Conservation (phyloP, 306 rosid species). For the Gynostemma pentaphyllum region DNA sequence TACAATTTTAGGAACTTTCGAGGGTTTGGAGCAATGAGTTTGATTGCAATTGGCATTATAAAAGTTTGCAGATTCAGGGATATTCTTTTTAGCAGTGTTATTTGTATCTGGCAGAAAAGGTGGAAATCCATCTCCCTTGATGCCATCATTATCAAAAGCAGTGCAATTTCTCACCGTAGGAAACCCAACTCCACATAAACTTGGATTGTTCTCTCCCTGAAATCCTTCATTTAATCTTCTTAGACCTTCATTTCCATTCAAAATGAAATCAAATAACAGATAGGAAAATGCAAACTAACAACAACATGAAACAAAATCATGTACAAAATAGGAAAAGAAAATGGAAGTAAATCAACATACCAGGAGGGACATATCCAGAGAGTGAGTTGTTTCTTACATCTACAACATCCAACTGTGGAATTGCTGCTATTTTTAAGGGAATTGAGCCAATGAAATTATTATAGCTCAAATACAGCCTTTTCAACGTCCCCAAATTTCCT, state of each 20-base stretch:
- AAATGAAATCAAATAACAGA: background rate
- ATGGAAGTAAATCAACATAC: slow-evolving; percentile 27
- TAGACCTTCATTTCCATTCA: slow-evolving; percentile 37
- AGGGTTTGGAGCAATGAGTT: slow-evolving; percentile 39
- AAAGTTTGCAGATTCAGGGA: slow-evolving; percentile 44
- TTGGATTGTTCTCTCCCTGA: slow-evolving; percentile 52
- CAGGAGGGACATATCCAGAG: slow-evolving; percentile 58
- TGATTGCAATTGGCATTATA: slow-evolving; percentile 29
- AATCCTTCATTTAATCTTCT: slow-evolving; percentile 53
- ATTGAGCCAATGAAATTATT: slow-evolving; percentile 50
- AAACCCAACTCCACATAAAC: slow-evolving; percentile 65
- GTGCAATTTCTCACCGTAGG: slow-evolving; percentile 44
- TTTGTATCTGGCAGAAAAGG: slow-evolving; percentile 16
- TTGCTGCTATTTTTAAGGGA: slow-evolving; percentile 40
- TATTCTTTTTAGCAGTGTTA: slow-evolving; percentile 14
- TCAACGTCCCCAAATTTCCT: slow-evolving; percentile 40
- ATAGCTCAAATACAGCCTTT: slow-evolving; percentile 70
- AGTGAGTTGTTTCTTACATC: slow-evolving; percentile 66
- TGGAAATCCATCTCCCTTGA: slow-evolving; percentile 18
- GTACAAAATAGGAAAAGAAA: background rate
- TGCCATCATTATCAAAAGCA: slow-evolving; percentile 20
- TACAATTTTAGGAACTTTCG: slow-evolving; percentile 28
- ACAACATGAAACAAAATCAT: background rate
- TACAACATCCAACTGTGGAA: slow-evolving; percentile 33
- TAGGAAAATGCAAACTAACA: no score